Evolutionary conservation across 495 filamentous ascomycete genomes (phyloP), one percentile per base, ranked within the genome.

Genomic region (Talaromyces nanjingensis): DNA sequence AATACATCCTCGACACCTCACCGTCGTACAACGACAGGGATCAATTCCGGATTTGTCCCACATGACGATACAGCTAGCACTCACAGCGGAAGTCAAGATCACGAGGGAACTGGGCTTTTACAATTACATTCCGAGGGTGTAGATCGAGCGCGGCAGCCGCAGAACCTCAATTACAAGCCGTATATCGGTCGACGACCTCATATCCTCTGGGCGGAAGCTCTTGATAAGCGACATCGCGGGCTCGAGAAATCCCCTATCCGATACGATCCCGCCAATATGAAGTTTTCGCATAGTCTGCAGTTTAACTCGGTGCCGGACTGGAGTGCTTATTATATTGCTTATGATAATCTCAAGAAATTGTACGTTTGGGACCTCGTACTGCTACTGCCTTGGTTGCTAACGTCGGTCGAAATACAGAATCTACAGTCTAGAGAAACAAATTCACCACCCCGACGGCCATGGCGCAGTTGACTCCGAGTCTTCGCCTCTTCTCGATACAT

Each of bases 231-330:
- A 33, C 64, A 63, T 67, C 63, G 25, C 70, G 68, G 59, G 65
- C 71, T 65, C 62, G 63, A 25, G 63, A 42, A 64, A 65, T 64
- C 69, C 62, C 69, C 53, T 33, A 66, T 62, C 4, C 66, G 66
- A 52, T 69, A 69, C 55, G 59, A 65, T 49, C 84, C 78, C 60
- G 85, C 87, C 87, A 91, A 92, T 66, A 99, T 99, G 94, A 98
- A 97, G 85, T 99, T 99, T 82, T 97, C 94, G 58, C 94, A 98
- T 73, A 98, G 96, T 77, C 87, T 99, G 67, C 94, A 99, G 79
- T 99, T 99, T 78, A 99, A 99, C 77, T 92, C 94, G 63, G 96
- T 99, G 63, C 94, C 96, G 22, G 94, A 99, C 72, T 99, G 94
- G 94, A 97, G 92, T 78, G 90, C 87, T 65, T 86, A 97, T 75